These are phyloP conservation scores for Aspergillus campestris DNA, from an alignment of 495 filamentous ascomycete species.

Conservation along the genomic window DNA sequence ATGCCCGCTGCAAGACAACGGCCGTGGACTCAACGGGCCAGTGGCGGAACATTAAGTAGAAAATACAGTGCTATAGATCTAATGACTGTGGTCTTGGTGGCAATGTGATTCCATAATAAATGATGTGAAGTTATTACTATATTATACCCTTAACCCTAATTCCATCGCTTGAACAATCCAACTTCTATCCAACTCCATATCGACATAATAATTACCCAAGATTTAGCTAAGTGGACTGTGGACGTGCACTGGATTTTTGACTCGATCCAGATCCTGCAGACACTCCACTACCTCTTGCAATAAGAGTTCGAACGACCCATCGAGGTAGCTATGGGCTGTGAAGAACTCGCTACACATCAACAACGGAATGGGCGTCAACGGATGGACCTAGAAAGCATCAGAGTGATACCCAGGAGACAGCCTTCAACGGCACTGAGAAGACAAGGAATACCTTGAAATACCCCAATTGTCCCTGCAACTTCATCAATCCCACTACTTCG, in stretches of 20 bases:
- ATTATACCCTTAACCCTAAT: too few species aligned
- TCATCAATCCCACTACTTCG: conserved; percentile 13
- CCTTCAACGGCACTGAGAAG: not conserved
- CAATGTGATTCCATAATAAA: too few species aligned
- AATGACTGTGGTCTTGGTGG: too few species aligned
- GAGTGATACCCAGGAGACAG: not conserved
- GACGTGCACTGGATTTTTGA: conserved; percentile 12
- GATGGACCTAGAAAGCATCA: conserved; percentile 12
- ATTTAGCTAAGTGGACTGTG: not conserved
- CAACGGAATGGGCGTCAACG: conserved; percentile 15
- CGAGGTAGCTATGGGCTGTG: conserved; percentile 12
- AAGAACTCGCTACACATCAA: conserved; percentile 19
- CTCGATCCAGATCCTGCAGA: conserved; percentile 13
- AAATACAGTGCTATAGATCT: too few species aligned
- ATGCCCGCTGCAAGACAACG: not conserved
- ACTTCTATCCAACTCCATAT: too few species aligned
- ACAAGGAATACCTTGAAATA: conserved; percentile 11
- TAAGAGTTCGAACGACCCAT: conserved; percentile 13
- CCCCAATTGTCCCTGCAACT: conserved; percentile 15
- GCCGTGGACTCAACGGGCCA: not conserved
- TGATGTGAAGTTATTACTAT: too few species aligned
- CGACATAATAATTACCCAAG: too few species aligned
- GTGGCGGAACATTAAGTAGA: not conserved
- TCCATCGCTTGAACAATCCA: too few species aligned
- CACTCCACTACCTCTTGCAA: conserved; percentile 13